phyloP scores from a whole-genome alignment of 495 filamentous ascomycete species.

The Amphirosellinia nigrospora region DNA sequence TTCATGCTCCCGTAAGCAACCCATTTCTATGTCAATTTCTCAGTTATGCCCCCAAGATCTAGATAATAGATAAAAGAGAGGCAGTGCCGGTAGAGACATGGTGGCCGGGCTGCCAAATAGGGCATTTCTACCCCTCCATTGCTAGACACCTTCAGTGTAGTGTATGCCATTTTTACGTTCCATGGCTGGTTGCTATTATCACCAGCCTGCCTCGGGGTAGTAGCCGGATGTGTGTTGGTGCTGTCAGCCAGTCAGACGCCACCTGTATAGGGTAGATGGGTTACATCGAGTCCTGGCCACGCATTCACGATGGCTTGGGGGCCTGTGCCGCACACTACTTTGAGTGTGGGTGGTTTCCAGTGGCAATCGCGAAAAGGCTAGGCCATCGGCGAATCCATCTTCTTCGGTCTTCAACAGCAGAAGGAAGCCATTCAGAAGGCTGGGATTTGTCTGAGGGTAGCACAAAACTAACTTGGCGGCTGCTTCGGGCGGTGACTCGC shows the following conservation, averaged over 20 bases:
- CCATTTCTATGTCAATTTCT: not conserved
- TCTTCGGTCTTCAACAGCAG: conserved; percentile 1
- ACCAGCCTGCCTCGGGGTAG: not conserved
- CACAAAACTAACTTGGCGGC: not conserved
- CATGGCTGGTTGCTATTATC: not conserved
- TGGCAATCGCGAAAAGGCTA: conserved; percentile 10
- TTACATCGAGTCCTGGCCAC: conserved; percentile 9
- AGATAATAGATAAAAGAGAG: not conserved
- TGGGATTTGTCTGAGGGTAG: not conserved
- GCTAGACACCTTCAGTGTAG: not conserved
- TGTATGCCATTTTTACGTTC: not conserved
- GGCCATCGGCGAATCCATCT: conserved; percentile 20
- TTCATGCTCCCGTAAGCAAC: not conserved
- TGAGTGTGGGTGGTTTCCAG: not conserved
- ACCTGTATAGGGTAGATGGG: conserved; percentile 10
- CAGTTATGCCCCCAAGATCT: not conserved
- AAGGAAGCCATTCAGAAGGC: not conserved
- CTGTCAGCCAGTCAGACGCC: not conserved
- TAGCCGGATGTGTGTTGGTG: conserved; percentile 1
- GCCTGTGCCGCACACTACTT: conserved; percentile 7
- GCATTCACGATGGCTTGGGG: conserved; percentile 1
- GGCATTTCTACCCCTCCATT: conserved; percentile 3
- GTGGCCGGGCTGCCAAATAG: not conserved
- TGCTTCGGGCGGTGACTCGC: not conserved
- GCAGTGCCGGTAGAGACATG: not conserved